A percentile compares a stretch with the other conserved stretches of the same genome.
Conservation (phyloP, 2,329 filamentous ascomycete species). For the Alternaria novae-zelandiae region DNA sequence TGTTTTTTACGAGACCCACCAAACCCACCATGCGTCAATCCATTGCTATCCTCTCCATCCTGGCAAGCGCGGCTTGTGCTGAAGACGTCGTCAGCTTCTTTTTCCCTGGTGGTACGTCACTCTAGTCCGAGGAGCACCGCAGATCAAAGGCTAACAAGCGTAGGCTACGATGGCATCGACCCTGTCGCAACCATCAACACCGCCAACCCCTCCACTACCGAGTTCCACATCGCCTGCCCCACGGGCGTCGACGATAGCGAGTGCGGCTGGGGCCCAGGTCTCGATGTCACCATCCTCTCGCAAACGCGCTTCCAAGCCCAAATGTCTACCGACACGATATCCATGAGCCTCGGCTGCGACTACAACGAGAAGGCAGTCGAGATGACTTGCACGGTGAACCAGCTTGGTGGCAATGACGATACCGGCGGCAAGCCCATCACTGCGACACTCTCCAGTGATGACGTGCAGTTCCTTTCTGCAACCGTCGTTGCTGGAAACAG, state of each 20-base stretch:
- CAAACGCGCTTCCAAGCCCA: conserved; percentile 29
- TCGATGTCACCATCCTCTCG: conserved; percentile 25
- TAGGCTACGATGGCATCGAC: conserved; percentile 23
- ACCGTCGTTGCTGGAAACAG: conserved; percentile 31
- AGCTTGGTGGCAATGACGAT: conserved; percentile 24
- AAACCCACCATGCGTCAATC: conserved; percentile 29
- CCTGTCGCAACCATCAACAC: conserved; percentile 33
- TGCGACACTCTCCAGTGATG: conserved; percentile 20
- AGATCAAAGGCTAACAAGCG: not conserved
- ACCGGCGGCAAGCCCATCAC: conserved; percentile 14
- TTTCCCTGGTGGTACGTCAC: conserved; percentile 30
- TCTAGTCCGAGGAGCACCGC: not conserved
- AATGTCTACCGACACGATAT: conserved; percentile 20
- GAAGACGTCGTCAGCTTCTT: conserved; percentile 26
- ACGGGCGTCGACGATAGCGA: conserved; percentile 23
- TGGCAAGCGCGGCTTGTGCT: conserved; percentile 25
- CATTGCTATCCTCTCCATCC: conserved; percentile 22
- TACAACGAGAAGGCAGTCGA: conserved; percentile 25
- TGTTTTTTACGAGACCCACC: conserved; percentile 5
- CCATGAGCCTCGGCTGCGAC: conserved; percentile 36
- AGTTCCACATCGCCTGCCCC: conserved; percentile 31
- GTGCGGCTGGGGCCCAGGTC: conserved; percentile 35
- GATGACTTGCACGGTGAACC: conserved; percentile 35
- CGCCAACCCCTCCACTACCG: conserved; percentile 29
- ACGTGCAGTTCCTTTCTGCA: conserved; percentile 29